phyloP scores from a whole-genome alignment of 1,284 basidiomycete genomes.

The Cryptococcus jaspeensis region DNA sequence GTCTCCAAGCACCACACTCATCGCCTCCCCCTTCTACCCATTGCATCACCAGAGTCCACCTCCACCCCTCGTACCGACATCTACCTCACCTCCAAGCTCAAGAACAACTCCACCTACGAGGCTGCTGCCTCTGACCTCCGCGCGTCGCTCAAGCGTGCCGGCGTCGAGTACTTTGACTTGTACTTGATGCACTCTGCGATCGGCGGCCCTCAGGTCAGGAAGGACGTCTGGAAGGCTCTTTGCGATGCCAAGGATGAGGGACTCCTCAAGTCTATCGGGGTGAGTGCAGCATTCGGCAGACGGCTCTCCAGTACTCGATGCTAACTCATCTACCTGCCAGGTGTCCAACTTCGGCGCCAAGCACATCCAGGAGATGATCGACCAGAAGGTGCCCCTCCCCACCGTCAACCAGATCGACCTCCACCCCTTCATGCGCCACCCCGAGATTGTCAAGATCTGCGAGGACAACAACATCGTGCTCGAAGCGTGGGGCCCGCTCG shows the following conservation, averaged over 20 bases:
- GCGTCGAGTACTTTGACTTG: constrained; percentile 54
- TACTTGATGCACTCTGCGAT: constrained; percentile 54
- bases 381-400: constrained; percentile 44
- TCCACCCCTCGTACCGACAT: constrained; percentile 58
- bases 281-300: constrained; percentile 22
- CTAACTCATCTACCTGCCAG: constrained; percentile 6
- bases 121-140: constrained; percentile 57
- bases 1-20: not conserved
- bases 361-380: constrained; percentile 55
- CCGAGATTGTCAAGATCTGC: constrained; percentile 54
- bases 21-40: not conserved
- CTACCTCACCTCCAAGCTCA: constrained; percentile 70
- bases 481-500: constrained; percentile 55
- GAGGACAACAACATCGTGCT: constrained; percentile 53
- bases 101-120: constrained; percentile 60
- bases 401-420: constrained; percentile 52
- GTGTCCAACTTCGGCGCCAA: constrained; percentile 53
- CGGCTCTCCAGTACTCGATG: not conserved
- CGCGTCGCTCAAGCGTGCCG: constrained; percentile 59
- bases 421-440: constrained; percentile 52
- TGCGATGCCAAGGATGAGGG: constrained; percentile 52
- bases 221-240: constrained; percentile 52
- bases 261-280: constrained; percentile 51
- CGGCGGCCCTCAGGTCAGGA: constrained; percentile 49
- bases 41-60: constrained; percentile 18